phyloP scores from a whole-genome alignment of 768 basidiomycete species.

The Tricholoma matsutake region DNA sequence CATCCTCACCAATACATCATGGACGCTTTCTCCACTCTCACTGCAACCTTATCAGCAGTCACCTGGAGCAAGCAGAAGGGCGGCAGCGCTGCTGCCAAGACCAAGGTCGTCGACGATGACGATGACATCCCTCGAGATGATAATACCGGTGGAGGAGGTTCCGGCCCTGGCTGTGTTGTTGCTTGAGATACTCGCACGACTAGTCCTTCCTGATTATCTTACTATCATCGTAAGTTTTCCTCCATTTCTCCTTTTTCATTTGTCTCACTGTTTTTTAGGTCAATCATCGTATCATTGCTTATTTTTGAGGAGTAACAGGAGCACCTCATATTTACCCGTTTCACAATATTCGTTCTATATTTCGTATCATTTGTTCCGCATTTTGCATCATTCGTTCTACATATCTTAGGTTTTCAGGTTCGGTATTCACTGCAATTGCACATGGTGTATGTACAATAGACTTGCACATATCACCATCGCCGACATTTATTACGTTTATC shows the following conservation, averaged over 20 bases:
- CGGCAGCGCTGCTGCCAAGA: too few species aligned
- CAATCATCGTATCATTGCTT: background rate
- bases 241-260: background rate
- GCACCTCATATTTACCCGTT: background rate
- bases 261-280: background rate
- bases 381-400: background rate
- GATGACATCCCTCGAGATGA: background rate
- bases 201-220: background rate
- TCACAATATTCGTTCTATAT: too few species aligned
- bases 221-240: background rate
- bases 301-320: background rate
- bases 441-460: background rate
- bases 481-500: too few species aligned
- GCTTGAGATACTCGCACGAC: slow-evolving; percentile 8
- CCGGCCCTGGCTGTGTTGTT: slow-evolving; percentile 2
- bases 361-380: background rate
- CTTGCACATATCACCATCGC: too few species aligned
- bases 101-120: too few species aligned
- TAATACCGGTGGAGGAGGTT: background rate
- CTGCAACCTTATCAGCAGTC: background rate
- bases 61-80: too few species aligned
- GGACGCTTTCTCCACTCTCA: slow-evolving; percentile 6
- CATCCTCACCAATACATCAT: slow-evolving; percentile 1
- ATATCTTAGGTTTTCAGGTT: background rate
- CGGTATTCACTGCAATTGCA: background rate